Conservation (phyloP, 1,284 basidiomycete genomes). For the Pulveroboletus sp. region DNA sequence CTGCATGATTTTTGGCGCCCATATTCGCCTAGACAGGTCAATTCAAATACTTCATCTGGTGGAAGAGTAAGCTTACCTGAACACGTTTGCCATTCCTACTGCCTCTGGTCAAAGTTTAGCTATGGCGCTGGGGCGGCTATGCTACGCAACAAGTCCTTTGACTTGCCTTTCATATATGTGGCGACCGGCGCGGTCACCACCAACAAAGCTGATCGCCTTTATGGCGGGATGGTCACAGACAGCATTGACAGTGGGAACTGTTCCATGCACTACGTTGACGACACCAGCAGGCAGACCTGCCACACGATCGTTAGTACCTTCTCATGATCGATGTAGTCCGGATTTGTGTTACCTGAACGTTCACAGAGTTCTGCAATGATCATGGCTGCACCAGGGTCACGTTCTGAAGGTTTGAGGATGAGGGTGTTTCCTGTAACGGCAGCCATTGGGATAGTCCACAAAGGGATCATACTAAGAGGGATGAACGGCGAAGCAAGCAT, state of each 20-base stretch:
- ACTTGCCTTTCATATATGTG: conserved; percentile 88
- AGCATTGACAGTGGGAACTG: conserved; percentile 86
- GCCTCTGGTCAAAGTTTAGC: conserved; percentile 46
- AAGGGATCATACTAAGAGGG: conserved; percentile 82
- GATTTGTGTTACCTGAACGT: conserved; percentile 59
- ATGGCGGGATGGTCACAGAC: conserved; percentile 92
- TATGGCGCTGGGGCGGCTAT: not conserved
- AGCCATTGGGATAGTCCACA: conserved; percentile 93
- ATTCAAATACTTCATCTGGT: conserved; percentile 6
- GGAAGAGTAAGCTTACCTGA: conserved; percentile 44
- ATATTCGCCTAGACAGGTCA: conserved; percentile 65
- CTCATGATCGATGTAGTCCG: not conserved
- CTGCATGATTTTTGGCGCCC: conserved; percentile 95
- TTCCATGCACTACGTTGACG: conserved; percentile 88
- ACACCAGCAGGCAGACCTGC: conserved; percentile 74
- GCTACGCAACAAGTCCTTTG: not conserved
- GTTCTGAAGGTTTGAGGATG: conserved; percentile 93
- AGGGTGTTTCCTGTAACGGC: conserved; percentile 92
- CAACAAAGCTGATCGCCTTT: conserved; percentile 97
- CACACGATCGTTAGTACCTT: conserved; percentile 25
- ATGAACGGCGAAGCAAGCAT: conserved; percentile 10
- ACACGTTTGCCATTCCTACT: conserved; percentile 90
- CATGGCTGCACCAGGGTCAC: conserved; percentile 95
- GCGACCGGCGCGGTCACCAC: conserved; percentile 88
- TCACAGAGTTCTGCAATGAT: conserved; percentile 94